These are phyloP conservation scores for Rhizopogon rudus DNA, from an alignment of 768 basidiomycete species.

Conservation along the genomic window DNA sequence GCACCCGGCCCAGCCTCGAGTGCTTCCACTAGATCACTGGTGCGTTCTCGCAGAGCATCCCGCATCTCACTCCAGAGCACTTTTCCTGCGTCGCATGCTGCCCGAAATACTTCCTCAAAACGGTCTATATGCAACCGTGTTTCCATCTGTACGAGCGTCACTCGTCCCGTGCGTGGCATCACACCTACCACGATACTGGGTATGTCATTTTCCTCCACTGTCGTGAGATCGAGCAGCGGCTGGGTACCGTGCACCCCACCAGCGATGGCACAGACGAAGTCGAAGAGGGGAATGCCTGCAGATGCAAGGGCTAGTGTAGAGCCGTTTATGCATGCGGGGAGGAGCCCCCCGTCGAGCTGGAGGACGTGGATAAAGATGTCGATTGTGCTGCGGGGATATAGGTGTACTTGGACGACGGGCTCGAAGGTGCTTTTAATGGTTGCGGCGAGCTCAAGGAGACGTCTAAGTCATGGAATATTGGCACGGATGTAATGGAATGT, in stretches of 20 bases:
- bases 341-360: slow-evolving; percentile 89
- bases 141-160: slow-evolving; percentile 90
- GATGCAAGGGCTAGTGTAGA: slow-evolving; percentile 88
- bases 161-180: slow-evolving; percentile 80
- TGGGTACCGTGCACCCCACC: slow-evolving; percentile 81
- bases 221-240: slow-evolving; percentile 83
- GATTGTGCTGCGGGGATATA: slow-evolving; percentile 94
- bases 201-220: slow-evolving; percentile 85
- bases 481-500: neutral
- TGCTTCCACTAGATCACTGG: slow-evolving; percentile 54
- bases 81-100: slow-evolving; percentile 73
- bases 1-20: slow-evolving; percentile 46
- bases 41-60: slow-evolving; percentile 57
- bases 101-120: slow-evolving; percentile 82
- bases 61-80: slow-evolving; percentile 86
- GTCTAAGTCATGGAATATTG: slow-evolving; percentile 41
- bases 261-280: slow-evolving; percentile 88
- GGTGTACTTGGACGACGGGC: slow-evolving; percentile 82
- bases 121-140: slow-evolving; percentile 89
- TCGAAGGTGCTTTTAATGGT: slow-evolving; percentile 94
- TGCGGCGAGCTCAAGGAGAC: slow-evolving; percentile 80
- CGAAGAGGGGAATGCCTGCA: slow-evolving; percentile 86
- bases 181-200: slow-evolving; percentile 87
- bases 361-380: slow-evolving; percentile 91
- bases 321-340: slow-evolving; percentile 91